Evolutionary conservation across 192 early-diverging fungal genomes (phyloP), one percentile per base, ranked within the genome.

Genomic region (Mortierella alpina): DNA sequence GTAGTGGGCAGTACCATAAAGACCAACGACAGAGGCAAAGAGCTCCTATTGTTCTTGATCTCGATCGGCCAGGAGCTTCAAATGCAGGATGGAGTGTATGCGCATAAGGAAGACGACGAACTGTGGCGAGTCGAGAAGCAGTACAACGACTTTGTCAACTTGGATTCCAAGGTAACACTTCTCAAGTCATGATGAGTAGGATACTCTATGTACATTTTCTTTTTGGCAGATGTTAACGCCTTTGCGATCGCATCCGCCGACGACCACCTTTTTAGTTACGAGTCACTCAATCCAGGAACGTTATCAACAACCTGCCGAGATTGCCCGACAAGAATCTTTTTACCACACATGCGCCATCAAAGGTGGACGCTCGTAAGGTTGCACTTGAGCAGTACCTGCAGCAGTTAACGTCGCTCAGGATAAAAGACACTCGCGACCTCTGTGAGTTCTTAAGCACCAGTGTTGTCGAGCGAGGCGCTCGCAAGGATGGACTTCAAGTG

Each of bases 61-160:
- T 76, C 83, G 1, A 73, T 93, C 22, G 81, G 85, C 20, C 69
- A 82, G 17, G 82, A 82, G 40, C 61, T 63, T 20, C 68, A 73
- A 46, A 64, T 59, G 31, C 63, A 70, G 41, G 78, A 72, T n/a
- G 68, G 61, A 60, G 40, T 69, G 40, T 67, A 59, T 22, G 45
- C 69, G 4, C 82, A 82, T 13, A 86, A 84, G 49, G 85, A 87
- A 42, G 88, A 89, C 51, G 83, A 78, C 22, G 86, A 88, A 42
- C 71, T 94, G 57, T 96, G 96, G 95, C 91, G 89, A 10, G 87
- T 96, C 56, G 94, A 96, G 72, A 98, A 98, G 78, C 84, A 90
- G 42, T 97, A 96, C 76, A 89, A 91, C 4, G 96, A 98, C 76
- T 96, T 98, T 83, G 72, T 95, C 45, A 68, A 84, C 39, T 83